These are phyloP conservation scores for Tulasnella sp. DNA, from an alignment of 768 basidiomycete genomes.

Conservation along the genomic window DNA sequence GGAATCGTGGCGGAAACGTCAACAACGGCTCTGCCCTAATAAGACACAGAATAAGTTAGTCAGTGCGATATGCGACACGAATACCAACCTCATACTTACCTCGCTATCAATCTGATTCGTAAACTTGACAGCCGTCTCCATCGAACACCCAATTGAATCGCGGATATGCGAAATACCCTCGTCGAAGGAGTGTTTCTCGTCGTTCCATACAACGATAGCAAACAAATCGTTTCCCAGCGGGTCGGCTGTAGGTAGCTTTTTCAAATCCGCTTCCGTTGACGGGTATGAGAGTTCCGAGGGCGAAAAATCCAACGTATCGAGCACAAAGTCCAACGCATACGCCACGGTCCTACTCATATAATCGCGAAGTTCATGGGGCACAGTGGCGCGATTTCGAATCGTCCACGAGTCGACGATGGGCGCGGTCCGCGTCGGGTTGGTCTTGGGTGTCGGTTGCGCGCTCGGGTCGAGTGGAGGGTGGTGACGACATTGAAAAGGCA, in stretches of 20 bases:
- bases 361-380: constrained; percentile 58
- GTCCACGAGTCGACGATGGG: constrained; percentile 20
- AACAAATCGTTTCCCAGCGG: constrained; percentile 70
- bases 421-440: constrained; percentile 33
- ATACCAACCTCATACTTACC: constrained; percentile 22
- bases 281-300: constrained; percentile 68
- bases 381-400: constrained; percentile 33
- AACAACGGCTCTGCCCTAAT: constrained; percentile 67
- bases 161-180: constrained; percentile 68
- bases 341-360: constrained; percentile 60
- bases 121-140: constrained; percentile 44
- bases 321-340: constrained; percentile 68
- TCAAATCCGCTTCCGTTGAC: constrained; percentile 51
- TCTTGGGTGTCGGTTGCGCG: constrained; percentile 21
- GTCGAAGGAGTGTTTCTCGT: constrained; percentile 89
- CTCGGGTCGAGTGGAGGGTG: constrained; percentile 46
- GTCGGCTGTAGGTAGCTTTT: constrained; percentile 61
- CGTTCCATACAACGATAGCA: constrained; percentile 85
- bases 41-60: neutral
- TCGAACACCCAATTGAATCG: constrained; percentile 39
- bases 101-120: constrained; percentile 57
- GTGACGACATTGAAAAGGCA: constrained; percentile 51
- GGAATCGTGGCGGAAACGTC: constrained; percentile 47
- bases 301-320: constrained; percentile 71
- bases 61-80: neutral